These are phyloP conservation scores for Lobosporangium transversale DNA, from an alignment of 192 early-diverging fungal species.

Conservation along the genomic window DNA sequence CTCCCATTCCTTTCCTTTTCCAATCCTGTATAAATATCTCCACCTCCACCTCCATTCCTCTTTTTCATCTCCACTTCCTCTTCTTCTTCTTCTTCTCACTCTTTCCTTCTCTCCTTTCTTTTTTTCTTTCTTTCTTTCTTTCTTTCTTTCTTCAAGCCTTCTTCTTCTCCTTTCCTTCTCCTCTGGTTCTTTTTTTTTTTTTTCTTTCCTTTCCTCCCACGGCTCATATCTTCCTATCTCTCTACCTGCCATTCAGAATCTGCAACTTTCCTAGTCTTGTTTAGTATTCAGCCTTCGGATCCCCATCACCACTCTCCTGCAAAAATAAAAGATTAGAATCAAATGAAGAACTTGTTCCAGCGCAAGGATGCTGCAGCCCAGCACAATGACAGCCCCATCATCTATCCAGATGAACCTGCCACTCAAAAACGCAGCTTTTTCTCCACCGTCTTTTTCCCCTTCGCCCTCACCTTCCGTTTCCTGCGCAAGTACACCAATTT, in stretches of 20 bases:
- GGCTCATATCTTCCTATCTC: background rate
- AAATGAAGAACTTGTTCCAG: slow-evolving; percentile 8
- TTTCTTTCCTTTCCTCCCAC: background rate
- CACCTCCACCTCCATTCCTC: background rate
- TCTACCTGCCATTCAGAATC: no score
- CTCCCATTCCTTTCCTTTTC: no score
- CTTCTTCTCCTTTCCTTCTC: background rate
- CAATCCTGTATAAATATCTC: background rate
- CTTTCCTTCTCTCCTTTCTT: background rate
- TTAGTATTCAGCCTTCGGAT: no score
- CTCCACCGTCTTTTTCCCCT: slow-evolving; percentile 16
- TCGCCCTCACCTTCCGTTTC: slow-evolving; percentile 22
- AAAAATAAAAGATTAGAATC: background rate
- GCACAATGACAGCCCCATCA: background rate
- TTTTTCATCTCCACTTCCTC: background rate
- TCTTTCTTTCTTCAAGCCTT: background rate
- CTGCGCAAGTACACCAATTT: slow-evolving; percentile 51
- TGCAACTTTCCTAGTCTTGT: no score
- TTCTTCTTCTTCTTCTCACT: background rate
- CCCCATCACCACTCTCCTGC: background rate
- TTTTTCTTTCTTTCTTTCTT: background rate
- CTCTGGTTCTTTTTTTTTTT: background rate
- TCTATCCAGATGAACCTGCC: background rate
- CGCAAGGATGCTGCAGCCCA: background rate
- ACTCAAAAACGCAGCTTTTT: slow-evolving; percentile 1